These are phyloP conservation scores for Beta vulgaris DNA, from an alignment of 148 eudicot species.

Conservation along the genomic window DNA sequence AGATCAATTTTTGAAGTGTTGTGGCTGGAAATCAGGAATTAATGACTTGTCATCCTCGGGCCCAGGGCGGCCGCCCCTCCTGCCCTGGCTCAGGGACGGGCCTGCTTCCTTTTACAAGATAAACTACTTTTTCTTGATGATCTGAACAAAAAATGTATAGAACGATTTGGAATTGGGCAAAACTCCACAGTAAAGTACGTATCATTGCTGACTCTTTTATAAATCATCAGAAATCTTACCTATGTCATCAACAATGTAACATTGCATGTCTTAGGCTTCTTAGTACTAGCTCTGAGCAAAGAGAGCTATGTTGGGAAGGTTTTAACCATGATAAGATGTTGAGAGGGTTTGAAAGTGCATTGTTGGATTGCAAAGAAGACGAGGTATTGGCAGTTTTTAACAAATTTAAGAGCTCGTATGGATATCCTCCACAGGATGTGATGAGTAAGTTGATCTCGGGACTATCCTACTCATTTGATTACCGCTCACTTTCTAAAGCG, in stretches of 20 bases:
- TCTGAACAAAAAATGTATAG: too few species aligned
- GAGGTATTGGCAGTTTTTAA: slow-evolving; percentile 64
- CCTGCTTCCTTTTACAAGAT: too few species aligned
- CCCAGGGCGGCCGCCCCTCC: too few species aligned
- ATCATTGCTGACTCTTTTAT: slow-evolving; percentile 1
- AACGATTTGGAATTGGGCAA: too few species aligned
- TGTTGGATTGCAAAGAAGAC: slow-evolving; percentile 52
- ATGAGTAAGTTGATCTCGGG: slow-evolving; percentile 48
- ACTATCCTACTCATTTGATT: slow-evolving; percentile 66
- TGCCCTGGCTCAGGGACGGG: too few species aligned
- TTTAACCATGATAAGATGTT: slow-evolving; percentile 35
- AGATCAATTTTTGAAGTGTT: too few species aligned
- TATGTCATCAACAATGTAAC: neutral
- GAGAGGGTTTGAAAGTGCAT: slow-evolving; percentile 45
- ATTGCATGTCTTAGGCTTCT: slow-evolving; percentile 3
- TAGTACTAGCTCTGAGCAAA: slow-evolving; percentile 28
- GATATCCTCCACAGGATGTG: slow-evolving; percentile 50
- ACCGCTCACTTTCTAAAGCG: slow-evolving; percentile 55
- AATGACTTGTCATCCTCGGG: too few species aligned
- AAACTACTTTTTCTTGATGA: too few species aligned
- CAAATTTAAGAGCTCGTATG: slow-evolving; percentile 53
- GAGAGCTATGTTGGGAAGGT: slow-evolving; percentile 26
- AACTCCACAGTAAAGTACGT: slow-evolving; percentile 15
- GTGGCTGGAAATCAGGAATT: too few species aligned
- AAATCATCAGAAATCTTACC: slow-evolving; percentile 8